Base-by-base conservation (phyloP, 805 yeast genomes). In the Myxozyma kluyveri region DNA sequence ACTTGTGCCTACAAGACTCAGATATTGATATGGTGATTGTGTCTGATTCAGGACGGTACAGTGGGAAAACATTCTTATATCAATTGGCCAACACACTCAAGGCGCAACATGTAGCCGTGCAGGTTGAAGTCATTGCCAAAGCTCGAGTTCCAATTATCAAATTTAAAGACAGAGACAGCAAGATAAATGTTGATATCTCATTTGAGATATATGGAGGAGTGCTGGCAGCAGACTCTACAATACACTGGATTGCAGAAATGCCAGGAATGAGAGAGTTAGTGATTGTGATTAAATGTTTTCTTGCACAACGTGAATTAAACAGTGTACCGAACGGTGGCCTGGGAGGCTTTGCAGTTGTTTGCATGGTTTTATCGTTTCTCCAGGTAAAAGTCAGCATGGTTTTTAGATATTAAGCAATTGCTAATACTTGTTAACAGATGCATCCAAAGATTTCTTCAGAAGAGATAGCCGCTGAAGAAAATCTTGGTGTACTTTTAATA, bases 61-160 rank as follows among this genome's bases (percentile, higher is more conserved):
- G 80, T 61, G 78, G 76, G 52, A 78, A 87, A 64, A 75, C 81
- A n/a, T 72, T 79, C 22, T 69, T 91, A 42, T 89, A 83, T 65
- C 83, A 82, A 61, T 72, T 91, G 9, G 82, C 96, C 1, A 80
- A 88, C 3, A 79, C 76, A 61, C 73, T 91, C 56, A 76, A 87
- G 61, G 74, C 77, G 37, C 71, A 75, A 38, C 75, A 77, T 12
- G 68, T 88, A 41, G 95, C 93, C 1, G 75, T 76, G 31, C 77
- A 82, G 49, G 83, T 90, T 21, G 93, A 88, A 64, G 95, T 90
- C 2, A 84, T 91, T 43, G 87, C 96, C 2, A 82, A 82, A 57
- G 95, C 98, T 3, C 83, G 89, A 60, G 97, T 91, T 19, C 99
- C 99, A 1, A 91, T 91, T 58, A 86, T 91, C 67, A 91, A 93